phyloP scores from a whole-genome alignment of 768 basidiomycete species.

The Rhodotorula babjevae region DNA sequence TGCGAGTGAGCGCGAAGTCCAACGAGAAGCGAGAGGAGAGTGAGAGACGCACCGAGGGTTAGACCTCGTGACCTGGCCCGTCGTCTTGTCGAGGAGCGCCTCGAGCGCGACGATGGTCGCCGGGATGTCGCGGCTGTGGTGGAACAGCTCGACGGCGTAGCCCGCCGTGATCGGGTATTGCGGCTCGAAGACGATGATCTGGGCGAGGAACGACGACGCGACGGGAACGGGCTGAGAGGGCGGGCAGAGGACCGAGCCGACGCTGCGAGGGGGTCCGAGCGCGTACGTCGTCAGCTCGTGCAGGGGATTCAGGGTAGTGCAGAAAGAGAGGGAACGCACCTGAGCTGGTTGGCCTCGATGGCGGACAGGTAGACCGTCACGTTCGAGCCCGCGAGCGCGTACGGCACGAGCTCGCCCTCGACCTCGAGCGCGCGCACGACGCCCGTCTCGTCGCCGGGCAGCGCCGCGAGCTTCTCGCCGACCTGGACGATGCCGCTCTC shows the following conservation, averaged over 20 bases:
- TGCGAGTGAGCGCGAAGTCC: not conserved
- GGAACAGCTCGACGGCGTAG: constrained; percentile 83
- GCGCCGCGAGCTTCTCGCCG: constrained; percentile 75
- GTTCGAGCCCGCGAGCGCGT: constrained; percentile 87
- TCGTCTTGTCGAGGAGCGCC: constrained; percentile 70
- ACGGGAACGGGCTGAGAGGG: constrained; percentile 67
- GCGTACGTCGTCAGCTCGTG: not conserved
- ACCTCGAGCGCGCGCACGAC: constrained; percentile 77
- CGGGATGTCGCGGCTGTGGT: constrained; percentile 87
- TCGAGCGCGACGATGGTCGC: constrained; percentile 77
- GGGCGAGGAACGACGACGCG: constrained; percentile 69
- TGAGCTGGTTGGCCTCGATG: constrained; percentile 77
- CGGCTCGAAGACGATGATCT: constrained; percentile 90
- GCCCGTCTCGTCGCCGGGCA: constrained; percentile 87
- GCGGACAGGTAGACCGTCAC: constrained; percentile 75
- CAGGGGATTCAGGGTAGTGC: not conserved
- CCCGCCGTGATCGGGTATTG: constrained; percentile 82
- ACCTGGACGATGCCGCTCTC: constrained; percentile 86
- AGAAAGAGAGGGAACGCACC: constrained; percentile 36
- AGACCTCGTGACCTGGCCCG: constrained; percentile 65
- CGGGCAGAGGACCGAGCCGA: constrained; percentile 85
- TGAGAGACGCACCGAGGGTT: constrained; percentile 65
- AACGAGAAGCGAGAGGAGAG: not conserved
- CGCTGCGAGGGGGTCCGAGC: constrained; percentile 46
- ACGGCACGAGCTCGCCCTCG: constrained; percentile 69